These are phyloP conservation scores for Russula emetica DNA, from an alignment of 768 basidiomycete species.

Conservation along the genomic window DNA sequence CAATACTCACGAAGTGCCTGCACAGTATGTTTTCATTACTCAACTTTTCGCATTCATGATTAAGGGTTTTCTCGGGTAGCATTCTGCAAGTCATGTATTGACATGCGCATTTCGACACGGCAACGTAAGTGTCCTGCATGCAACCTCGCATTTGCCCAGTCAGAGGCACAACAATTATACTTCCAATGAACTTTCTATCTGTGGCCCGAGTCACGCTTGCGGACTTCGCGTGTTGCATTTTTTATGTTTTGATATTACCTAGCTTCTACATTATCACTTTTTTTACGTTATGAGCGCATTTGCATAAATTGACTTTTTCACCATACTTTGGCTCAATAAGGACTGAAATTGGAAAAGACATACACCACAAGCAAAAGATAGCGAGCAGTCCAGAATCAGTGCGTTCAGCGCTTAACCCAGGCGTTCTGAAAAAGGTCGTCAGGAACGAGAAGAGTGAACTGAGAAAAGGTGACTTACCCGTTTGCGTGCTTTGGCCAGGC, in stretches of 20 bases:
- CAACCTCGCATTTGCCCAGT: conserved; percentile 71
- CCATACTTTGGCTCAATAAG: not conserved
- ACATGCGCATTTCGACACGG: conserved; percentile 80
- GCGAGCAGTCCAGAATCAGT: conserved; percentile 42
- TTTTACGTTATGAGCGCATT: conserved; percentile 15
- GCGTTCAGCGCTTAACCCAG: conserved; percentile 93
- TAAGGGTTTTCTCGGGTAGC: conserved; percentile 42
- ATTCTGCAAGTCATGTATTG: conserved; percentile 81
- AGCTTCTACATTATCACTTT: conserved; percentile 21
- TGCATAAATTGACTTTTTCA: conserved; percentile 7
- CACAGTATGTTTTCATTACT: conserved; percentile 60
- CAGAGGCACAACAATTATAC: conserved; percentile 69
- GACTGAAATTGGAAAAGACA: conserved; percentile 4
- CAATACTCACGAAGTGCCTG: conserved; percentile 84
- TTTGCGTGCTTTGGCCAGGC: conserved; percentile 87
- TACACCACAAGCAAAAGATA: not conserved
- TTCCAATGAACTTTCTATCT: conserved; percentile 43
- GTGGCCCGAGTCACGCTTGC: not conserved
- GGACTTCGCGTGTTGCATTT: conserved; percentile 4
- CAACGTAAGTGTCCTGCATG: conserved; percentile 95
- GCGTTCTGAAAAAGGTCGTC: conserved; percentile 52
- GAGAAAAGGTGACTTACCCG: conserved; percentile 48
- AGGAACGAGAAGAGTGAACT: conserved; percentile 24
- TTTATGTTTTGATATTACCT: conserved; percentile 11
- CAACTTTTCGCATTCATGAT: conserved; percentile 6